These are phyloP conservation scores for Talaromyces sp. DNA, from an alignment of 2,329 filamentous ascomycete species.

Conservation along the genomic window DNA sequence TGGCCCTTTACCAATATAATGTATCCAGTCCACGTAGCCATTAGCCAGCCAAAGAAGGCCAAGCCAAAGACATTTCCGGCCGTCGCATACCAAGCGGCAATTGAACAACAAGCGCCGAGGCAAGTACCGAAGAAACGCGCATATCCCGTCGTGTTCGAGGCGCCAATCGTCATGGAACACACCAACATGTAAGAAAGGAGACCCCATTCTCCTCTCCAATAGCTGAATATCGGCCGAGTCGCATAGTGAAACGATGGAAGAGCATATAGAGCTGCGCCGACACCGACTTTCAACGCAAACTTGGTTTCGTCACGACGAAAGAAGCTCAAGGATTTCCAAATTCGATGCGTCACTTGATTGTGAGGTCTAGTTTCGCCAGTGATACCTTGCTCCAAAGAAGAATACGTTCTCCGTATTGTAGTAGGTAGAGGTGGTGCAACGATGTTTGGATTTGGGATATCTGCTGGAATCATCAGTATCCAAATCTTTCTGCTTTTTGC, in stretches of 20 bases:
- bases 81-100: slow-evolving; percentile 71
- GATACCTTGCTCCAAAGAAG: slow-evolving; percentile 5
- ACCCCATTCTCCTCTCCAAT: slow-evolving; percentile 96
- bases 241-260: slow-evolving; percentile 77
- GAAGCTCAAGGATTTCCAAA: slow-evolving; percentile 52
- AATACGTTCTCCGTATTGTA: slow-evolving; percentile 2
- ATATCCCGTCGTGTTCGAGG: slow-evolving; percentile 86
- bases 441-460: not conserved
- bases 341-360: slow-evolving; percentile 37
- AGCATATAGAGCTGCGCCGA: slow-evolving; percentile 83
- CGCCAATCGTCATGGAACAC: slow-evolving; percentile 94
- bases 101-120: slow-evolving; percentile 69
- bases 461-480: not conserved
- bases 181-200: slow-evolving; percentile 96
- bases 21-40: slow-evolving; percentile 80
- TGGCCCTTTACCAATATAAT: slow-evolving; percentile 79
- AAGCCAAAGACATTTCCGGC: slow-evolving; percentile 68
- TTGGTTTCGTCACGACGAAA: slow-evolving; percentile 61
- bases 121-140: slow-evolving; percentile 82
- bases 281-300: slow-evolving; percentile 88
- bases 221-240: slow-evolving; percentile 73
- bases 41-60: slow-evolving; percentile 73
- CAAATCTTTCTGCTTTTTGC: not conserved
- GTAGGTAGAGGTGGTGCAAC: slow-evolving; percentile 12
- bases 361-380: slow-evolving; percentile 13